Base-by-base conservation (phyloP, 140 eudicot genomes). In the Ambrosia hybrid region DNA sequence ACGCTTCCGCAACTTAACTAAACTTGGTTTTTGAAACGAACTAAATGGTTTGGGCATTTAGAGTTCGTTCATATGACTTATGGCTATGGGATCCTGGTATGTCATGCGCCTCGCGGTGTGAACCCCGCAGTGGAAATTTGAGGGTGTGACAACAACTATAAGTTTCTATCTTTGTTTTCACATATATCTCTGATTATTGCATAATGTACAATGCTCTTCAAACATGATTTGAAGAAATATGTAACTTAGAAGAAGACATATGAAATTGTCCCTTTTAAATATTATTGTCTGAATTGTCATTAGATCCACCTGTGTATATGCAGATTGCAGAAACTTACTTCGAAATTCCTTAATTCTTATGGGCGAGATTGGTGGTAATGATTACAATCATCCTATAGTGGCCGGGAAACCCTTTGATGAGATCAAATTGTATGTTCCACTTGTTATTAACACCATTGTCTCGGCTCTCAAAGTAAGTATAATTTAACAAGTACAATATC, bases 361-460 rank as follows among this genome's bases (percentile, higher is more conserved):
- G 80, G 96, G 95, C 10, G 95, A 87, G 63, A 79, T 90, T 1
- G 96, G 96, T 63, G 91, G 95, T 67, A 87, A 90, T 45, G 95
- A 90, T 68, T 83, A 76, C 77, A 80, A 83, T 64, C 74, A 77
- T 72, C 84, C 89, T 12, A 15, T 90, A 57, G 2, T 46, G 0
- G 78, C 74, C 2, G 83, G 81, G 16, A 69, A 21, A 71, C 38
- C 73, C 36, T 37, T 37, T 9, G 66, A 62, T 13, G 85, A 69
- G 11, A 30, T 78, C 12, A 6, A 34, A 55, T 13, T 73, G n/a
- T 68, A 82, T 33, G 84, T 81, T 13, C 74, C 85, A 3, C 34
- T 34, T 12, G 84, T 87, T 64, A 69, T 87, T 15, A 46, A 68
- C 12, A 9, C 75, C 70, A 87, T 89, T 38, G 76, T 73, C 14